phyloP scores from a whole-genome alignment of 2,329 filamentous ascomycete genomes.

The Dactylonectria macrodidyma region DNA sequence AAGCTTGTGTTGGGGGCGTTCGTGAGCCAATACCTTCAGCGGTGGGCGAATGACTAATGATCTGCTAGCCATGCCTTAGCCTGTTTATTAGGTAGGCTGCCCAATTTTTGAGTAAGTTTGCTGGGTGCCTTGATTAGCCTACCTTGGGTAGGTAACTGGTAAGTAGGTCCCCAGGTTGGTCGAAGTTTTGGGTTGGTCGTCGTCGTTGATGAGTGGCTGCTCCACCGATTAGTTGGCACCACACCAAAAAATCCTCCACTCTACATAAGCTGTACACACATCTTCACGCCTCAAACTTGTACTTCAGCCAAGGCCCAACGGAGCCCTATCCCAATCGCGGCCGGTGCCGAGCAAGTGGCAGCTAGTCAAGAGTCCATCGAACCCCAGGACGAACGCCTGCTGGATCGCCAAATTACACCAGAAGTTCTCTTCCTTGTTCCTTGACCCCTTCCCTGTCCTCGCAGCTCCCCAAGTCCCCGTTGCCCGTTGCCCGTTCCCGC shows the following conservation, averaged over 20 bases:
- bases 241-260: constrained; percentile 29
- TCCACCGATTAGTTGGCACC: constrained; percentile 21
- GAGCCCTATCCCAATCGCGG: constrained; percentile 26
- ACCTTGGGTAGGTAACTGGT: neutral
- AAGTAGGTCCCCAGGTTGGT: neutral
- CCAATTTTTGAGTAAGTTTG: neutral
- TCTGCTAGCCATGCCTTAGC: constrained; percentile 10
- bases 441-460: neutral
- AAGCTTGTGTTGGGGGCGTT: neutral
- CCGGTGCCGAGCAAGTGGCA: constrained; percentile 22
- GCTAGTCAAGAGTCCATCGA: neutral
- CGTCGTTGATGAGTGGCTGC: constrained; percentile 17
- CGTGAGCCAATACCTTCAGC: neutral
- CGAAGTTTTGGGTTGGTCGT: neutral
- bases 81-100: constrained; percentile 16
- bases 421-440: constrained; percentile 1
- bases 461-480: neutral
- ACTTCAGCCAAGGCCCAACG: neutral
- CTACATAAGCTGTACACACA: constrained; percentile 2
- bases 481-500: constrained; percentile 1
- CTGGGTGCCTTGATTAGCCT: neutral
- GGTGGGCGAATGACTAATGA: neutral
- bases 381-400: constrained; percentile 9
- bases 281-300: neutral
- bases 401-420: constrained; percentile 21